A percentile compares a stretch with the other conserved stretches of the same genome.
phyloP scores from a whole-genome alignment of 2,329 filamentous ascomycete species.

The Proliferodiscus dingleyae region DNA sequence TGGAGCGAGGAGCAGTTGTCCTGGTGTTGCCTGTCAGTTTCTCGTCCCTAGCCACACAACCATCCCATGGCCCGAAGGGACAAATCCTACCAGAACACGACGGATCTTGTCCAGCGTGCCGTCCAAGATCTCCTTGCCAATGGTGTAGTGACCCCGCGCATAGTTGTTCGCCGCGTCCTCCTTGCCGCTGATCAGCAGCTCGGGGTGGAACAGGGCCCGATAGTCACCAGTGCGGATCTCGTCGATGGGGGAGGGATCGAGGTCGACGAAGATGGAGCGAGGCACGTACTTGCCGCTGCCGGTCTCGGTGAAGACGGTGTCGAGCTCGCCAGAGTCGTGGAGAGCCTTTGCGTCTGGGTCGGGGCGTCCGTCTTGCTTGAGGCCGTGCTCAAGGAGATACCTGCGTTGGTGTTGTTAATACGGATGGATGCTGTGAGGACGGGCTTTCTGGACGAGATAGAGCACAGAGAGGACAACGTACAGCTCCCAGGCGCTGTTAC shows the following conservation, averaged over 20 bases:
- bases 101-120: conserved; percentile 60
- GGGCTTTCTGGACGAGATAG: too few relatives aligned
- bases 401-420: too few relatives aligned
- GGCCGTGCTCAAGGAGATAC: conserved; percentile 62
- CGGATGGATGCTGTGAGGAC: too few relatives aligned
- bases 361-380: conserved; percentile 54
- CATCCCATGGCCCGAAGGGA: too few relatives aligned
- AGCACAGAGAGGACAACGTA: too few relatives aligned
- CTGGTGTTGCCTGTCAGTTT: conserved; percentile 27
- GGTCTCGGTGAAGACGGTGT: conserved; percentile 65
- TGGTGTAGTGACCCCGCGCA: conserved; percentile 64
- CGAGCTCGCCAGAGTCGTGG: conserved; percentile 51
- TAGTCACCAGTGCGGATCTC: conserved; percentile 61
- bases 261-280: conserved; percentile 62
- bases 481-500: conserved; percentile 67
- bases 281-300: conserved; percentile 62
- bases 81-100: conserved; percentile 53
- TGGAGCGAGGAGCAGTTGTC: conserved; percentile 63
- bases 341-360: conserved; percentile 50
- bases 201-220: conserved; percentile 61
- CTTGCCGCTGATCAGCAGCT: conserved; percentile 62
- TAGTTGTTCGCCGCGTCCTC: conserved; percentile 68
- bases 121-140: conserved; percentile 63
- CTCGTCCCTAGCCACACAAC: not conserved
- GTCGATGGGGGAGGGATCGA: conserved; percentile 63